Evolutionary conservation across 1,284 basidiomycete species (phyloP).

Genomic region (Neonothopanus nambi): DNA sequence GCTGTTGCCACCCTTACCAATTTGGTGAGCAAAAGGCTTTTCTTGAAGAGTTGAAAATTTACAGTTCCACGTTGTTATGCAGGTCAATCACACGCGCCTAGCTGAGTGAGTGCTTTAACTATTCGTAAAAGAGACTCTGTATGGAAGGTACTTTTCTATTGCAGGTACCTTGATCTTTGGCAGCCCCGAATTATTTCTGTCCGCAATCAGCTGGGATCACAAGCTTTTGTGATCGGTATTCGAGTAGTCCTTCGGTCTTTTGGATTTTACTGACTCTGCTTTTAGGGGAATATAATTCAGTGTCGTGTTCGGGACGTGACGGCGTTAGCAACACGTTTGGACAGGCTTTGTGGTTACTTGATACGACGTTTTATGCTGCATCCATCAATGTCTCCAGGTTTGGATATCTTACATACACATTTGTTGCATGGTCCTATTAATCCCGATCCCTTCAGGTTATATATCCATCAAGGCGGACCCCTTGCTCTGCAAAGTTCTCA

Average conservation of each 20-base stretch:
- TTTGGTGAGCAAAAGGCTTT: slow-evolving; percentile 30
- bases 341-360: slow-evolving; percentile 51
- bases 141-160: not conserved
- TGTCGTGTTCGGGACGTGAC: slow-evolving; percentile 49
- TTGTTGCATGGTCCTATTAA: not conserved
- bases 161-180: slow-evolving; percentile 52
- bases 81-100: slow-evolving; percentile 53
- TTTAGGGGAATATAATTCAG: slow-evolving; percentile 52
- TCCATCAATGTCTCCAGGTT: slow-evolving; percentile 51
- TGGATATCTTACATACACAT: slow-evolving; percentile 8
- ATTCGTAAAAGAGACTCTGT: not conserved
- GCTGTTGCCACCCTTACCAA: slow-evolving; percentile 49
- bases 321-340: slow-evolving; percentile 53
- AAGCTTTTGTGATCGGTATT: slow-evolving; percentile 46
- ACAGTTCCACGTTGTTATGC: not conserved
- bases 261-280: not conserved
- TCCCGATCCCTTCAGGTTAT: slow-evolving; percentile 32
- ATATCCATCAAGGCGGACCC: slow-evolving; percentile 52
- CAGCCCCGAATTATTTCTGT: slow-evolving; percentile 49
- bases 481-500: slow-evolving; percentile 48
- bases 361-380: slow-evolving; percentile 50
- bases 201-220: slow-evolving; percentile 42
- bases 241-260: not conserved
- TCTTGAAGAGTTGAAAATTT: not conserved
- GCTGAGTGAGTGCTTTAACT: slow-evolving; percentile 37